Evolutionary conservation across 2,329 filamentous ascomycete genomes (phyloP).

Genomic region (Anthostomella pinea): DNA sequence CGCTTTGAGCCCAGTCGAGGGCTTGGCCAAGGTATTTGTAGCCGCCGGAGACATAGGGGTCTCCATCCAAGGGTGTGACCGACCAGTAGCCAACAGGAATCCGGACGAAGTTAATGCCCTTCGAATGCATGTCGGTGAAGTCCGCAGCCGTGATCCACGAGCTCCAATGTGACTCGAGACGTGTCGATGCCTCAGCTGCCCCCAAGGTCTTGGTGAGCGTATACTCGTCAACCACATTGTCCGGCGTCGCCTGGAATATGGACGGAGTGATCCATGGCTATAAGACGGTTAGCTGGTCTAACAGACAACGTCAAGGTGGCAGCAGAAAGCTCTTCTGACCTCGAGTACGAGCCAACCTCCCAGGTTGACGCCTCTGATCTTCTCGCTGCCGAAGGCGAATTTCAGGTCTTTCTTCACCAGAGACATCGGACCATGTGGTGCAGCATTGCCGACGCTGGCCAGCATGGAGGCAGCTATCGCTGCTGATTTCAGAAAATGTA

Average conservation of each 20-base stretch:
- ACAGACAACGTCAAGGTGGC: background rate
- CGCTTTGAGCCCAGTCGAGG: conserved; percentile 52
- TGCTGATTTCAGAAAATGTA: background rate
- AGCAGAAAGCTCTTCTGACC: conserved; percentile 4
- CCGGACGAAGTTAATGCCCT: conserved; percentile 57
- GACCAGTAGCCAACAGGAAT: conserved; percentile 61
- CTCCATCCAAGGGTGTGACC: conserved; percentile 45
- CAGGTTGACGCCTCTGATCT: conserved; percentile 21
- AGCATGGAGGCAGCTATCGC: conserved; percentile 4
- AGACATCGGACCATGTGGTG: conserved; percentile 3
- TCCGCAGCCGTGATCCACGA: conserved; percentile 48
- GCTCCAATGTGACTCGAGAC: conserved; percentile 48
- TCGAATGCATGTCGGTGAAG: conserved; percentile 53
- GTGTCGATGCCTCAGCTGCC: conserved; percentile 36
- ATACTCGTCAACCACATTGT: conserved; percentile 46
- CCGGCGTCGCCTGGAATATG: conserved; percentile 53
- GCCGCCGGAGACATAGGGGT: conserved; percentile 43
- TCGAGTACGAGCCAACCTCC: conserved; percentile 21
- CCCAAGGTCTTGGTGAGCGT: conserved; percentile 50
- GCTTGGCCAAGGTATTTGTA: conserved; percentile 51
- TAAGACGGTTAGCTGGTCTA: conserved; percentile 32
- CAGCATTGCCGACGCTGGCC: background rate
- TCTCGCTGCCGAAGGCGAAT: conserved; percentile 11
- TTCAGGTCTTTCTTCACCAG: conserved; percentile 7
- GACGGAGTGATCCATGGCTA: conserved; percentile 77